Evolutionary conservation across 805 yeast species (phyloP), one percentile per base, ranked within the genome.

Genomic region (Zygoascus flipseniorum): DNA sequence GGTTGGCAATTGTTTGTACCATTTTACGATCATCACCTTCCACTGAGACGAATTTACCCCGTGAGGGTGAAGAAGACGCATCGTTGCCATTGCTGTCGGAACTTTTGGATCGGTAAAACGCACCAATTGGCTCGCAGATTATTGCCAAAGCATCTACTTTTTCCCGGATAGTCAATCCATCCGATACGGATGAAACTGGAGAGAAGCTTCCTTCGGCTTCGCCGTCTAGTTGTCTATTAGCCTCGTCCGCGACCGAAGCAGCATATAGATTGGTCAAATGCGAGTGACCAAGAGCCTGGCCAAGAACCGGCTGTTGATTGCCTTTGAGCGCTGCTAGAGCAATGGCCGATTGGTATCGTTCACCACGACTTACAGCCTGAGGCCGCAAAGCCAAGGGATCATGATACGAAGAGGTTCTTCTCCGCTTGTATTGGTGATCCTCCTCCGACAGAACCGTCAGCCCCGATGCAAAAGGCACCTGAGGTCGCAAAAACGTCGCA

Each of bases 141-240:
- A 55, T 55, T 8, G 58, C 53, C 42, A 61, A 46, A 31, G 59
- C 53, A 31, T 61, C 65, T 2, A 60, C 63, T 52, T 61, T 61
- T 14, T 61, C 65, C 1, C 59, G 54, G 31, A 58, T 50, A n/a
- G 53, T 57, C 48, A 60, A 51, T 14, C 32, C 31, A 10, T 44
- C 18, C 11, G 18, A 11, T 13, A 18, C 47, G 6, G 31, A 18
- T 14, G 31, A 19, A 19, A 18, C 26, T 18, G 32, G 31, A 18
- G 19, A 23, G 13, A 13, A 5, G 13, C 32, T 23, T 13, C 47
- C 32, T 13, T 26, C 23, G n/a, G 41, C 49, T 5, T 16, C 16
- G 41, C 8, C 6, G 14, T 31, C 41, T 10, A 18, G n/a, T 20
- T 11, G 16, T 11, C 32, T n/a, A n/a, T 11, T 13, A 35, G 13